Base-by-base conservation (phyloP, 805 yeast species). In the Torulaspora delbrueckii region DNA sequence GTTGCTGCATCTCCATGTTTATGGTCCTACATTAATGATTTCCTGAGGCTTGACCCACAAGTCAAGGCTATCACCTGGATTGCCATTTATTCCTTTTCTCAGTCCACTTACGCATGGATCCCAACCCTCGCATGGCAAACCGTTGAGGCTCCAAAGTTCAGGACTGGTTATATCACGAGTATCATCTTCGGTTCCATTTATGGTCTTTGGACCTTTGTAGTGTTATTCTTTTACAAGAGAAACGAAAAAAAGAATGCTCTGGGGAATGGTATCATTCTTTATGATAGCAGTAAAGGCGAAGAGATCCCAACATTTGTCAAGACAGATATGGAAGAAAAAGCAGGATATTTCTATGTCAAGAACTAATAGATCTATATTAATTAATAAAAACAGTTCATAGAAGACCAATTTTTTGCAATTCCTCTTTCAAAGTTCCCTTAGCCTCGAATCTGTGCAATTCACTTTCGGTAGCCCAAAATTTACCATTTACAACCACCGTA, bases 1-100 rank as follows among this genome's bases (percentile, higher is more conserved):
- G 80, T 82, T 74, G 76, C 84, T 13, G 77, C 77, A 60, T 79
- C 84, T 2, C 81, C 85, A 0, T 80, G 80, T 38, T 63, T 79
- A 40, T 77, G 79, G 69, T 73, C 82, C 1, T 73, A 76, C 69
- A 76, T 76, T 45, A 75, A 75, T 54, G 85, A 79, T 62, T 73
- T 79, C 43, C 68, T 79, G 48, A 69, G 86, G 50, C 68, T 75
- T 47, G 82, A 79, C 57, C 77, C 77, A 10, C 75, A 78, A 48
- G 70, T 73, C 37, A 69, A 80, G 54, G 77, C 82, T 6, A 73
- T 79, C 36, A 74, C 75, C 3, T 75, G 81, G 74, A 77, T 79
- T 49, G 67, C 75, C 5, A 73, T 76, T 63, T 79, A 80, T 57
- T 62, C 78, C 4, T 70, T 74, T 36, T 81, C 83, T 71, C 82